Conservation (phyloP, 1,284 basidiomycete species). For the Wolfiporia cocos region DNA sequence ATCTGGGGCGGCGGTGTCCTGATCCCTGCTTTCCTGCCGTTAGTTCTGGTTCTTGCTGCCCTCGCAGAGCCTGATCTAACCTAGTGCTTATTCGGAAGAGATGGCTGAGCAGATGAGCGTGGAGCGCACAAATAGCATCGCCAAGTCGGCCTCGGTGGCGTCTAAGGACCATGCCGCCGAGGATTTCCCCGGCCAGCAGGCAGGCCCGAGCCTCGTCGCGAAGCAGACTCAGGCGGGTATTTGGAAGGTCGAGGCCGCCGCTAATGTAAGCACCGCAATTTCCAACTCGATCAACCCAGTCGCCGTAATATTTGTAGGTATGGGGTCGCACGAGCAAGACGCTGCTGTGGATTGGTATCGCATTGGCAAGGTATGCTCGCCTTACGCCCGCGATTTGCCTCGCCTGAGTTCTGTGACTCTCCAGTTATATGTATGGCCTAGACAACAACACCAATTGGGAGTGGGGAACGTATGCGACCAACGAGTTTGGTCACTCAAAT, state of each 20-base stretch:
- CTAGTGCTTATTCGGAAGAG: too few species aligned
- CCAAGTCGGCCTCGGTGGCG: too few species aligned
- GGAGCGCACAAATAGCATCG: too few species aligned
- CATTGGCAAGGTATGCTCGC: background rate
- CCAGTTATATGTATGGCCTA: constrained; percentile 4
- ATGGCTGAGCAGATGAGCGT: too few species aligned
- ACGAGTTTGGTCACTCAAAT: constrained; percentile 4
- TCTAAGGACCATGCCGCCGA: too few species aligned
- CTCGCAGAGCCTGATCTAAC: too few species aligned
- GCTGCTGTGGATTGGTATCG: constrained; percentile 1
- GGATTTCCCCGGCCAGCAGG: too few species aligned
- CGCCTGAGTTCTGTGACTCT: background rate
- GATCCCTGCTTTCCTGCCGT: too few species aligned
- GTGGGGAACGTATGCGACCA: constrained; percentile 2
- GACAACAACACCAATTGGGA: constrained; percentile 6
- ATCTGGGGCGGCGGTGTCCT: too few species aligned
- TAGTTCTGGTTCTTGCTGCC: too few species aligned
- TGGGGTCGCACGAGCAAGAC: constrained; percentile 3
- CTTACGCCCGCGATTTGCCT: background rate
- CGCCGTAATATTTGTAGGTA: background rate
- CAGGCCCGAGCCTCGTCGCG: too few species aligned
- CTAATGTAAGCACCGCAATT: background rate
- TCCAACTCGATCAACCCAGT: background rate
- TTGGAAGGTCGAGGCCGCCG: constrained; percentile 4
- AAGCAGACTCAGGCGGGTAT: constrained; percentile 1